These are phyloP conservation scores for Botrytis porri DNA, from an alignment of 2,329 filamentous ascomycete species.

Conservation along the genomic window DNA sequence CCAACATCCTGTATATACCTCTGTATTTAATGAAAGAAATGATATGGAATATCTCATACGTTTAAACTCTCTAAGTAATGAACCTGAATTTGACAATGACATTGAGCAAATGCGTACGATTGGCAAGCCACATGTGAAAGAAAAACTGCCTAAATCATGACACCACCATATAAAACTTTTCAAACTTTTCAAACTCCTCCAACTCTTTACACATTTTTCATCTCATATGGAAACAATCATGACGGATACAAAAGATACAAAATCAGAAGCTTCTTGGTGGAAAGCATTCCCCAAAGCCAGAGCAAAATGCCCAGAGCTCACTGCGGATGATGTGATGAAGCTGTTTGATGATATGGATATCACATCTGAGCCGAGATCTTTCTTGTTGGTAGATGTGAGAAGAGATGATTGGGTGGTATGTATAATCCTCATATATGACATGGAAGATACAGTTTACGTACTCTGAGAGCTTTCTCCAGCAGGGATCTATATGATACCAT, in stretches of 20 bases:
- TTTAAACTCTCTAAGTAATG: not conserved
- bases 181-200: not conserved
- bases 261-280: constrained; percentile 28
- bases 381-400: constrained; percentile 53
- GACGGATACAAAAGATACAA: constrained; percentile 7
- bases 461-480: not conserved
- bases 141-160: not conserved
- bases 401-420: constrained; percentile 49
- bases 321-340: constrained; percentile 42
- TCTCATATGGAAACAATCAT: constrained; percentile 17
- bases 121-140: constrained; percentile 3
- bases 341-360: constrained; percentile 43
- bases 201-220: not conserved
- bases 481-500: too few relatives aligned
- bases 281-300: constrained; percentile 44
- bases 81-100: not conserved
- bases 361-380: constrained; percentile 38
- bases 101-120: not conserved
- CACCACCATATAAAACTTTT: not conserved
- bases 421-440: not conserved
- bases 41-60: not conserved
- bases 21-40: constrained; percentile 16
- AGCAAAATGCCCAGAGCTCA: constrained; percentile 41
- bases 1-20: constrained; percentile 12
- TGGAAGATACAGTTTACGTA: not conserved